Conservation (phyloP, 768 basidiomycete species). For the Suillus sp. region DNA sequence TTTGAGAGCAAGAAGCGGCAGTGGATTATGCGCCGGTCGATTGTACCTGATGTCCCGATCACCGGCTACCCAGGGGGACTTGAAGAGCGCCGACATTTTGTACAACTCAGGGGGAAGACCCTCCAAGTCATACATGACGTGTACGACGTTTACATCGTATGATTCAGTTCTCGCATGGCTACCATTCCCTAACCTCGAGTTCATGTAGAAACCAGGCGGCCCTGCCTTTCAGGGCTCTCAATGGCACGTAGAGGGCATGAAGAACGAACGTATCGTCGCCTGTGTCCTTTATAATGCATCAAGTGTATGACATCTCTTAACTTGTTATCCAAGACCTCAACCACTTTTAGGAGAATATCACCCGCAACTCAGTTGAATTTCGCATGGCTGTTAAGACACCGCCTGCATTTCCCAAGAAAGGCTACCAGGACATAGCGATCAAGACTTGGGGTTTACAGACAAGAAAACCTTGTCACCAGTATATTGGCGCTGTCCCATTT, state of each 20-base stretch:
- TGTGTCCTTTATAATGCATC: constrained; percentile 45
- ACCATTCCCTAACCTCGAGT: constrained; percentile 6
- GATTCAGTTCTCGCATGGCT: constrained; percentile 17
- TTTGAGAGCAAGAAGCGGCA: constrained; percentile 45
- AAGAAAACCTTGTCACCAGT: constrained; percentile 50
- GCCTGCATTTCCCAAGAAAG: constrained; percentile 27
- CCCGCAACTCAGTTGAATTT: constrained; percentile 40
- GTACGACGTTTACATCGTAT: constrained; percentile 44
- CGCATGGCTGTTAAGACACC: constrained; percentile 56
- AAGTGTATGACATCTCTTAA: constrained; percentile 35
- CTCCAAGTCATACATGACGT: constrained; percentile 47
- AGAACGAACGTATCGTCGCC: constrained; percentile 52
- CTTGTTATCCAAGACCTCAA: neutral
- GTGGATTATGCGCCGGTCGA: constrained; percentile 47
- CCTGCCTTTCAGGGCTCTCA: constrained; percentile 36
- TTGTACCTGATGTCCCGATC: constrained; percentile 46
- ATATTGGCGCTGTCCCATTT: constrained; percentile 44
- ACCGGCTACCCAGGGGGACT: constrained; percentile 49
- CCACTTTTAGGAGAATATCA: constrained; percentile 46
- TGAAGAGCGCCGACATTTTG: constrained; percentile 41
- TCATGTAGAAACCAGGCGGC: constrained; percentile 35
- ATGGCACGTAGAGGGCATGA: constrained; percentile 58
- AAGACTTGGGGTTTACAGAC: constrained; percentile 53
- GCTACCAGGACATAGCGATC: constrained; percentile 48
- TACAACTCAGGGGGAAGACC: constrained; percentile 40